These are phyloP conservation scores for Ogataea hybrid DNA, from an alignment of 1,139 yeast species.

Conservation along the genomic window DNA sequence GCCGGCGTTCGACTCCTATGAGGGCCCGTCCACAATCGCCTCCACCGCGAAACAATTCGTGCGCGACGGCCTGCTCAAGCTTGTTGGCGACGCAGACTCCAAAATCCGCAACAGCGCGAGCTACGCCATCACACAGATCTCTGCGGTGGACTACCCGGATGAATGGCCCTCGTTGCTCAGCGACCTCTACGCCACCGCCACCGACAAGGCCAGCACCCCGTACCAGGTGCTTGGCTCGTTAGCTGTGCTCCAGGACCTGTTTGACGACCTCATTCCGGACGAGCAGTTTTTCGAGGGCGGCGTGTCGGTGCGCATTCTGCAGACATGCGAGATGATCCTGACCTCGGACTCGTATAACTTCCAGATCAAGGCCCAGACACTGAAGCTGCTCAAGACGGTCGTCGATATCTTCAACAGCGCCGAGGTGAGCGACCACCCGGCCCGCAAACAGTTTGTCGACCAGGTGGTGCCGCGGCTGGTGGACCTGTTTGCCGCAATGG, in stretches of 20 bases:
- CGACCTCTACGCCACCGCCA: constrained; percentile 40
- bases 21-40: constrained; percentile 52
- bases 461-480: constrained; percentile 24
- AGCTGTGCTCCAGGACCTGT: constrained; percentile 69
- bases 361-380: constrained; percentile 47
- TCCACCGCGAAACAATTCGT: constrained; percentile 50
- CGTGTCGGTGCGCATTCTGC: constrained; percentile 52
- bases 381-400: constrained; percentile 52
- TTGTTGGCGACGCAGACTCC: constrained; percentile 54
- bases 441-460: constrained; percentile 22
- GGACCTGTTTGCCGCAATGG: constrained; percentile 15
- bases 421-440: constrained; percentile 38
- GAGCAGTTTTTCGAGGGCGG: constrained; percentile 82
- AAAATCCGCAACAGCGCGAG: constrained; percentile 68
- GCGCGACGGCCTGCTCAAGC: constrained; percentile 48
- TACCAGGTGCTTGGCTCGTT: constrained; percentile 60
- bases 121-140: constrained; percentile 77
- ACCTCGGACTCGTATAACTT: constrained; percentile 23
- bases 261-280: constrained; percentile 83
- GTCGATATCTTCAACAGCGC: constrained; percentile 53
- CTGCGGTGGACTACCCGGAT: constrained; percentile 90
- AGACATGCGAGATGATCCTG: constrained; percentile 46
- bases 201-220: constrained; percentile 34
- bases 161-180: constrained; percentile 83
- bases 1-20: constrained; percentile 73